Evolutionary conservation across 1,139 yeast species (phyloP).

Genomic region (Debaryomyces robertsiae): DNA sequence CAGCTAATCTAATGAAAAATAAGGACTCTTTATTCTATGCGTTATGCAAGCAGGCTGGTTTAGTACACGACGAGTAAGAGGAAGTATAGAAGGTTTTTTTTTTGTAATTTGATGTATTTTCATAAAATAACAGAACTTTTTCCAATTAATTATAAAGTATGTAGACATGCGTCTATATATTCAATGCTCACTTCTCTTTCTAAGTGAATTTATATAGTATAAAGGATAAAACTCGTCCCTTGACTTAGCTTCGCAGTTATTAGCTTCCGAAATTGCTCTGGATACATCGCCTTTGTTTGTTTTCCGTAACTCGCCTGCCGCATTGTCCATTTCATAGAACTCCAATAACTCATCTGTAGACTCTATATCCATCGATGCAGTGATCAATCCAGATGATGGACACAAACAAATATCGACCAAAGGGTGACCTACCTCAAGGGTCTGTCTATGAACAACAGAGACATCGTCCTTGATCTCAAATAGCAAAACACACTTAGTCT

Average conservation of each 20-base stretch:
- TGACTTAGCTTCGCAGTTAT: constrained; percentile 37
- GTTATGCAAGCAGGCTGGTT: constrained; percentile 71
- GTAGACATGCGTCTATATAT: background rate
- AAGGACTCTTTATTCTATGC: constrained; percentile 75
- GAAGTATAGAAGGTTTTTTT: background rate
- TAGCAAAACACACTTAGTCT: constrained; percentile 54
- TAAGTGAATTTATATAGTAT: constrained; percentile 61
- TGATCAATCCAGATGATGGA: constrained; percentile 25
- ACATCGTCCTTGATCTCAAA: constrained; percentile 34
- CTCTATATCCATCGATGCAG: constrained; percentile 52
- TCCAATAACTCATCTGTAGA: constrained; percentile 34
- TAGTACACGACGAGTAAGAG: constrained; percentile 29
- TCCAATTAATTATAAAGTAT: too few relatives aligned
- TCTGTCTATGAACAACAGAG: constrained; percentile 27
- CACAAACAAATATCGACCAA: constrained; percentile 31
- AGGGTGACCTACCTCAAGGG: constrained; percentile 26
- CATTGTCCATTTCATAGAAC: constrained; percentile 20
- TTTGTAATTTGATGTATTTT: too few relatives aligned
- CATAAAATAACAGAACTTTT: too few relatives aligned
- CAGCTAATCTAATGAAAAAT: constrained; percentile 64
- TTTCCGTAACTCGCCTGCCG: constrained; percentile 16
- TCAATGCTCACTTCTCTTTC: constrained; percentile 81
- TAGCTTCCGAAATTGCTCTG: constrained; percentile 23
- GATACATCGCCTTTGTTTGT: constrained; percentile 9
- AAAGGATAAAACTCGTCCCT: constrained; percentile 60